Evolutionary conservation across 495 filamentous ascomycete genomes (phyloP).

Genomic region (Monascus purpureus): DNA sequence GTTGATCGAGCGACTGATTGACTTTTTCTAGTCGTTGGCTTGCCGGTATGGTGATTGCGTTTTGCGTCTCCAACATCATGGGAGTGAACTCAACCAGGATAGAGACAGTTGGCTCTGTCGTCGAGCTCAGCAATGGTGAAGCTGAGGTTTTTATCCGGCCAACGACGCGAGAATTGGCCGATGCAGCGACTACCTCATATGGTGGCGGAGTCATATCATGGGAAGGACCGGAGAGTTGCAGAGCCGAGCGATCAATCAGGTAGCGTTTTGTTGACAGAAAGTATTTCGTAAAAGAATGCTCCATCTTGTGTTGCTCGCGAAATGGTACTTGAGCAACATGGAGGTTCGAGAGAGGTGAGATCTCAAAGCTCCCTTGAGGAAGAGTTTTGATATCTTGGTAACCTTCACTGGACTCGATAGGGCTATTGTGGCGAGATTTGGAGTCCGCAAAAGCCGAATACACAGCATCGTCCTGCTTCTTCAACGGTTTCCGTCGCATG

Average conservation of each 20-base stretch:
- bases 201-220: slow-evolving; percentile 32
- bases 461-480: slow-evolving; percentile 2
- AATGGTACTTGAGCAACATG: slow-evolving; percentile 7
- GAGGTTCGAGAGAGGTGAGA: slow-evolving; percentile 9
- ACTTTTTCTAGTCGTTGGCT: slow-evolving; percentile 24
- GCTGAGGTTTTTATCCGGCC: slow-evolving; percentile 31
- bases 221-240: slow-evolving; percentile 27
- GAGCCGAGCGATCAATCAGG: slow-evolving; percentile 27
- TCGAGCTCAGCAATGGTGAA: slow-evolving; percentile 16
- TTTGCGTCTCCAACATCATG: slow-evolving; percentile 25
- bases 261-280: slow-evolving; percentile 15
- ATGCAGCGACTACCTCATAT: slow-evolving; percentile 31
- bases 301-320: slow-evolving; percentile 6
- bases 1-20: slow-evolving; percentile 27
- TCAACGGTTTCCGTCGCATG: slow-evolving; percentile 8
- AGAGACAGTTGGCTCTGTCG: slow-evolving; percentile 27
- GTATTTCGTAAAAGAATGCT: slow-evolving; percentile 5
- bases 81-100: slow-evolving; percentile 34
- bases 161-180: slow-evolving; percentile 32
- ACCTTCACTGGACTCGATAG: slow-evolving; percentile 21
- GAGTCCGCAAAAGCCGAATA: slow-evolving; percentile 7
- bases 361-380: slow-evolving; percentile 6
- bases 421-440: slow-evolving; percentile 14
- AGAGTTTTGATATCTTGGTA: slow-evolving; percentile 9
- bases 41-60: slow-evolving; percentile 11